Evolutionary conservation across 345 rosid species (phyloP).

Genomic region (Capsella bursapastoris): DNA sequence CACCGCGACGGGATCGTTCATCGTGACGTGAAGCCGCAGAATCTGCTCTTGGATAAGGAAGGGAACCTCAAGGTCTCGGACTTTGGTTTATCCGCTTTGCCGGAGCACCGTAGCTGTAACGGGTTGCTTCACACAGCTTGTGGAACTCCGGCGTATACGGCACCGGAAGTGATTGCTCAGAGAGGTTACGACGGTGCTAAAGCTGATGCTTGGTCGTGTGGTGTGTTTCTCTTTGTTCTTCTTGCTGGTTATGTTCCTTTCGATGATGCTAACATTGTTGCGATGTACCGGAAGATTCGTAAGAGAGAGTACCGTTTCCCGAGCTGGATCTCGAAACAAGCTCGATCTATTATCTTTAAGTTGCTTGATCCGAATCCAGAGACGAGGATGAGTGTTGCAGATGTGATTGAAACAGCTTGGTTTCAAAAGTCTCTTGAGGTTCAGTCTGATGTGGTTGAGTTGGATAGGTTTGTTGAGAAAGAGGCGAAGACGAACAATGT

Average conservation of each 20-base stretch:
- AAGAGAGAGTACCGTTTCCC: constrained; percentile 67
- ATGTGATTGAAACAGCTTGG: constrained; percentile 58
- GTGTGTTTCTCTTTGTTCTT: constrained; percentile 69
- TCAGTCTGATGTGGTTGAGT: background rate
- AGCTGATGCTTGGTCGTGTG: constrained; percentile 95
- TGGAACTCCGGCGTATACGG: constrained; percentile 76
- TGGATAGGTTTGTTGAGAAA: constrained; percentile 22
- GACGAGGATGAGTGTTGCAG: constrained; percentile 66
- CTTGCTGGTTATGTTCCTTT: constrained; percentile 69
- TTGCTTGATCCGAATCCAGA: constrained; percentile 82
- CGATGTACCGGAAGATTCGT: constrained; percentile 63
- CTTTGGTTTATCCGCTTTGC: constrained; percentile 76
- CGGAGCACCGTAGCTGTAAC: constrained; percentile 55
- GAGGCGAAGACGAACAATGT: constrained; percentile 29
- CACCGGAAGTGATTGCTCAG: constrained; percentile 72
- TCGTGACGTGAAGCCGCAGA: constrained; percentile 92
- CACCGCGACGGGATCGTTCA: constrained; percentile 84
- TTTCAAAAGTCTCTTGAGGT: constrained; percentile 49
- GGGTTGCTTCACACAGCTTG: constrained; percentile 78
- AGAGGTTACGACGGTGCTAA: constrained; percentile 68
- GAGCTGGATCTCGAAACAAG: constrained; percentile 58
- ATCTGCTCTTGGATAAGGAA: constrained; percentile 66
- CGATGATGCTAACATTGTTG: constrained; percentile 56
- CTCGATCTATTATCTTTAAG: constrained; percentile 53
- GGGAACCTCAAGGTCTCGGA: constrained; percentile 79